These are phyloP conservation scores for Stachybotrys echinatus DNA, from an alignment of 2,329 filamentous ascomycete genomes.

Conservation along the genomic window DNA sequence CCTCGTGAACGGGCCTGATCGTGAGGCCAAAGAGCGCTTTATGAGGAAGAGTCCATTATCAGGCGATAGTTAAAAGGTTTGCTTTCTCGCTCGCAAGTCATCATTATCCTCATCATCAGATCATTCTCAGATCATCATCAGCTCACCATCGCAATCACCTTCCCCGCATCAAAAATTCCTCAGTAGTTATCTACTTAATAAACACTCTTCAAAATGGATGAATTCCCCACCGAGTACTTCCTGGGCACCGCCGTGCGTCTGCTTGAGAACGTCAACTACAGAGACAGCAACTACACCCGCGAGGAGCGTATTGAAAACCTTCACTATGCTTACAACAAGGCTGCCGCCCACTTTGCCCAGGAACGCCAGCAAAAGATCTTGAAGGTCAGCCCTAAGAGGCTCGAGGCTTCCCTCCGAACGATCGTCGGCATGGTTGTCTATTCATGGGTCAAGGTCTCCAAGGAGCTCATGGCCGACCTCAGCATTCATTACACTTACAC, in stretches of 20 bases:
- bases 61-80: no score
- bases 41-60: no score
- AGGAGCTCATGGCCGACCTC: constrained; percentile 12
- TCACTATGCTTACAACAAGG: constrained; percentile 9
- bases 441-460: constrained; percentile 16
- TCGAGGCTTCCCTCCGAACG: constrained; percentile 10
- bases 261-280: constrained; percentile 11
- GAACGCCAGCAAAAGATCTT: constrained; percentile 5
- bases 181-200: no score
- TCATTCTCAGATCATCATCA: no score
- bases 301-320: constrained; percentile 9
- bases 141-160: no score
- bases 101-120: no score
- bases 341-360: constrained; percentile 13
- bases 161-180: not conserved
- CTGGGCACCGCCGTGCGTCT: constrained; percentile 8
- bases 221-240: constrained; percentile 5
- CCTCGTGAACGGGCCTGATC: no score
- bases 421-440: constrained; percentile 22
- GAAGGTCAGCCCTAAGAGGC: constrained; percentile 6
- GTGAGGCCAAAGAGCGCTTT: no score
- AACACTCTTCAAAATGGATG: constrained; percentile 1
- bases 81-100: no score
- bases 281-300: constrained; percentile 10
- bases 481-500: constrained; percentile 14